These are phyloP conservation scores for Ogataea dorogensis DNA, from an alignment of 805 yeast genomes.

Conservation along the genomic window DNA sequence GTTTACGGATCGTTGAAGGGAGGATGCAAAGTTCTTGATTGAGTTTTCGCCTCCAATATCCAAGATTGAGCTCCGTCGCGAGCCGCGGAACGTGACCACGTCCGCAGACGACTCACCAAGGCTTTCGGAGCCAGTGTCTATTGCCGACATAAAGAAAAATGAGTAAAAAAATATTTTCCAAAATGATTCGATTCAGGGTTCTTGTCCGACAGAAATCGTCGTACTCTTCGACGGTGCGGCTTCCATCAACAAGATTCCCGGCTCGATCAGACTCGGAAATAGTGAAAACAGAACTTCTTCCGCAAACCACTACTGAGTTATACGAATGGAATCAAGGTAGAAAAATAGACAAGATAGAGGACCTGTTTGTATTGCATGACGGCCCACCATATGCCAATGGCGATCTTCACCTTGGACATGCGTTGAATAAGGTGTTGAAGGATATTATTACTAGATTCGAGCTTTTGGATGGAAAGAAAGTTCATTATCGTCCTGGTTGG, in stretches of 20 bases:
- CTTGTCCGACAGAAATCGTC: conserved; percentile 8
- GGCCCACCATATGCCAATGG: conserved; percentile 99
- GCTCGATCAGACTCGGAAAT: conserved; percentile 51
- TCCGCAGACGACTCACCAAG: conserved; percentile 1
- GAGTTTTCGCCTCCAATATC: conserved; percentile 40
- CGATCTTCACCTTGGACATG: conserved; percentile 87
- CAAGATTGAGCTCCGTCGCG: conserved; percentile 34
- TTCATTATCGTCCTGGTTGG: conserved; percentile 91
- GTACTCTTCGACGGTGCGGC: conserved; percentile 27
- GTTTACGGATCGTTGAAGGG: conserved; percentile 33
- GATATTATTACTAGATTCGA: conserved; percentile 80
- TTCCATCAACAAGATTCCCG: conserved; percentile 73
- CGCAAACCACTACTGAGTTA: conserved; percentile 54
- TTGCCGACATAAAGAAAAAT: conserved; percentile 6
- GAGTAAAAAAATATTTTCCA: neutral
- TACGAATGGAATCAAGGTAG: conserved; percentile 60
- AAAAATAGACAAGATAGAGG: conserved; percentile 29
- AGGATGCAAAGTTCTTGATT: conserved; percentile 37
- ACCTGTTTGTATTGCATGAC: conserved; percentile 75
- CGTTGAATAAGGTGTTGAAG: conserved; percentile 83
- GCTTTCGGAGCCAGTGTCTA: conserved; percentile 2
- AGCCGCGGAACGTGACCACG: conserved; percentile 3
- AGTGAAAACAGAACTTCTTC: conserved; percentile 43
- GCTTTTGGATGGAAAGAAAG: conserved; percentile 53
- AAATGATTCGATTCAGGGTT: no score